Base-by-base conservation (phyloP, 345 rosid genomes). In the Lumnitzera racemosa region DNA sequence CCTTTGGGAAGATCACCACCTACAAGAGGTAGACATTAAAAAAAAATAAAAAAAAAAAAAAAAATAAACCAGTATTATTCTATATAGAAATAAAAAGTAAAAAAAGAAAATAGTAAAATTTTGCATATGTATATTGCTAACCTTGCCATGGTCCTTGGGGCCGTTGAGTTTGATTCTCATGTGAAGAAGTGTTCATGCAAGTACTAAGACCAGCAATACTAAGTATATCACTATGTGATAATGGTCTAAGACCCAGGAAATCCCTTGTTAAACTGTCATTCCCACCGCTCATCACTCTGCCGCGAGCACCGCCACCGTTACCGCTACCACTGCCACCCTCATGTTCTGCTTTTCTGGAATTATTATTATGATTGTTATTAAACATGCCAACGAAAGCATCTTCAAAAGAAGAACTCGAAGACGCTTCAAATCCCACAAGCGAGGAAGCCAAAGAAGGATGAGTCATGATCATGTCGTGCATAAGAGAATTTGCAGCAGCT, bases 191-290 rank as follows among this genome's bases (percentile, higher is more conserved):
- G 63, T 79, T 74, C 27, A 83, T 77, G 80, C 82, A 82, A 27
- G 74, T 79, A 9, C 81, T 85, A 41, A 89, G 77, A 43, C 85
- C 90, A 24, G 88, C 82, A 59, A 87, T 77, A 61, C 72, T 82
- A 58, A 92, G 67, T 63, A 92, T 80, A 68, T 85, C 92, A 66
- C 74, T 80, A n/a, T 81, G 91, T 51, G 92, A 83, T 36, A 86
- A 73, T 4, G 91, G 78, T 68, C 87, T 74, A 46, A 89, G 59
- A 41, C 94, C 95, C 75, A 89, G 78, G 84, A 91, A 91, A 70
- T 91, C 96, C 76, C 96, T 85, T 0, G 96, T 91, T 76, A 86
- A 57, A 24, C 70, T 90, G 66, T 80, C 90, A 47, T 79, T 67
- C 43, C 43, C 10, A 36, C 43, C 43, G 4, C 43, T 7, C 5